A percentile compares a stretch with the other conserved stretches of the same genome.
Evolutionary conservation across 2,329 filamentous ascomycete species (phyloP).

Genomic region (Trichophyton verrucosum): DNA sequence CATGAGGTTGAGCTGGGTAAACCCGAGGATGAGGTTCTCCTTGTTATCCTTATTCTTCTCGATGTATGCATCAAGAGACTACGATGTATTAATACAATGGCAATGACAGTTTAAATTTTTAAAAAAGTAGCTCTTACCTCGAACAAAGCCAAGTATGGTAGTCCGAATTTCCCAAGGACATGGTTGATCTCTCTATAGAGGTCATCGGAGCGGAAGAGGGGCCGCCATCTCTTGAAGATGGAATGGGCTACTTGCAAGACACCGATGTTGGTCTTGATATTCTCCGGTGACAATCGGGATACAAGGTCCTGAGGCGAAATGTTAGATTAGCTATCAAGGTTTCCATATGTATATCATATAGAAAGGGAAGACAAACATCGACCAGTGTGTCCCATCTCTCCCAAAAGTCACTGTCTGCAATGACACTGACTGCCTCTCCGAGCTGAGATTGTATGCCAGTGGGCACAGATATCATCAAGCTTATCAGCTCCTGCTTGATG

Average conservation of each 20-base stretch:
- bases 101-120: neutral
- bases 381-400: constrained; percentile 92
- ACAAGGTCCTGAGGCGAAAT: constrained; percentile 57
- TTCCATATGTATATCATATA: neutral
- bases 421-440: constrained; percentile 91
- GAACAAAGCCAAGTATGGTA: constrained; percentile 70
- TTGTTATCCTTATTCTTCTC: constrained; percentile 65
- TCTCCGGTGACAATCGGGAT: constrained; percentile 66
- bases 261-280: constrained; percentile 78
- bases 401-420: constrained; percentile 97
- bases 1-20: constrained; percentile 74
- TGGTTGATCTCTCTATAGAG: constrained; percentile 95
- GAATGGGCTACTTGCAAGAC: constrained; percentile 96
- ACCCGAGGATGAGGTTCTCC: constrained; percentile 60
- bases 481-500: constrained; percentile 92
- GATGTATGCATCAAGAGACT: constrained; percentile 46
- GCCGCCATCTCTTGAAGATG: constrained; percentile 92
- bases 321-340: constrained; percentile 4
- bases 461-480: constrained; percentile 88
- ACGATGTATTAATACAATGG: constrained; percentile 3
- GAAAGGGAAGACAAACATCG: constrained; percentile 43
- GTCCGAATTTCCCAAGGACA: constrained; percentile 72
- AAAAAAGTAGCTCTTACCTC: constrained; percentile 39
- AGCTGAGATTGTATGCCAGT: constrained; percentile 81
- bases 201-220: constrained; percentile 82